phyloP scores from a whole-genome alignment of 352 stramenopile genomes.

The Chrysophaeum taylorii region DNA sequence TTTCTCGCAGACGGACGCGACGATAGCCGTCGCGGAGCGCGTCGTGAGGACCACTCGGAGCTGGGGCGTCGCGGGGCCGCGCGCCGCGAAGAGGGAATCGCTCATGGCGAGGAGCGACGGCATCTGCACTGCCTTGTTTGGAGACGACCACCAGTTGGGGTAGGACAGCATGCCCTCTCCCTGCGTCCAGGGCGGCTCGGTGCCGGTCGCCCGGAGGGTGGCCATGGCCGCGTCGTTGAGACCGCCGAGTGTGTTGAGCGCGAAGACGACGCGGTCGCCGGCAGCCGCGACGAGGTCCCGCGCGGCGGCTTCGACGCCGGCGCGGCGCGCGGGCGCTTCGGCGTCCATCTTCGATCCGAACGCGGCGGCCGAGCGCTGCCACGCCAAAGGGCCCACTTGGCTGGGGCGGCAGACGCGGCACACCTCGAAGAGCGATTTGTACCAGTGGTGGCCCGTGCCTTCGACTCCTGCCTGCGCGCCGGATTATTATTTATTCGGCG shows the following conservation, averaged over 20 bases:
- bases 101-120: not conserved
- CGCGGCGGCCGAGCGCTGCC: not conserved
- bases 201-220: not conserved
- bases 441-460: constrained; percentile 16
- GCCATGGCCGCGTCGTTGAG: constrained; percentile 2
- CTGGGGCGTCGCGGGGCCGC: not conserved
- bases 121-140: constrained; percentile 15
- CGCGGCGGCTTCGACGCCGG: not conserved
- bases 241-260: not conserved
- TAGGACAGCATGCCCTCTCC: constrained; percentile 12
- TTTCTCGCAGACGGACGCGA: constrained; percentile 10
- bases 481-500: too few species aligned
- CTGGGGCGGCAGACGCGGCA: not conserved
- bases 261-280: not conserved
- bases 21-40: not conserved
- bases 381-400: not conserved
- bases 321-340: not conserved
- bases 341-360: constrained; percentile 2
- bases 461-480: not conserved
- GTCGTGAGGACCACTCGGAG: not conserved
- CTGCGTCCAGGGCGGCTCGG: not conserved
- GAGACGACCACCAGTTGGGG: constrained; percentile 10
- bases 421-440: constrained; percentile 5
- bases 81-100: not conserved
- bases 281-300: not conserved